Conservation (phyloP, 2,329 filamentous ascomycete species). For the Parastagonospora nodorum region DNA sequence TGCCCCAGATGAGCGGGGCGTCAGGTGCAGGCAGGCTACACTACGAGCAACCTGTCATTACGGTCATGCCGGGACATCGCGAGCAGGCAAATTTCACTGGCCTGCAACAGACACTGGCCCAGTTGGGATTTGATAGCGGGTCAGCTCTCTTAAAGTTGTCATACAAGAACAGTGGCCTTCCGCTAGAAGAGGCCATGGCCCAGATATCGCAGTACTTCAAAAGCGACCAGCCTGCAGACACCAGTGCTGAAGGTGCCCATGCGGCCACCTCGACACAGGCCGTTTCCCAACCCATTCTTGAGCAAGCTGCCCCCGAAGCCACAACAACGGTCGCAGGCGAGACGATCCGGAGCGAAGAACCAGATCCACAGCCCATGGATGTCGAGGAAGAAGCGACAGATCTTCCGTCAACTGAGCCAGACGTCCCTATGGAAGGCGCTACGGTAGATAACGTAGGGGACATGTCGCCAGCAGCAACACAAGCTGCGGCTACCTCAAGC, state of each 20-base stretch:
- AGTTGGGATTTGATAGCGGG: conserved; percentile 85
- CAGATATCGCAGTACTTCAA: conserved; percentile 80
- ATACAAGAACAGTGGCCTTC: conserved; percentile 76
- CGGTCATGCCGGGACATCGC: conserved; percentile 72
- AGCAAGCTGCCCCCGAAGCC: conserved; percentile 31
- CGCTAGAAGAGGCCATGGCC: conserved; percentile 82
- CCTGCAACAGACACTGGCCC: conserved; percentile 85
- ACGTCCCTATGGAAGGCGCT: conserved; percentile 19
- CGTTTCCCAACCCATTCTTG: conserved; percentile 27
- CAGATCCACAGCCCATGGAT: conserved; percentile 38
- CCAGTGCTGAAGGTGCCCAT: conserved; percentile 36
- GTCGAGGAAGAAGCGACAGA: conserved; percentile 26
- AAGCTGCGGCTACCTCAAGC: conserved; percentile 28
- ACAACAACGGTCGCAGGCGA: conserved; percentile 31
- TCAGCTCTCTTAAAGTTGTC: conserved; percentile 77
- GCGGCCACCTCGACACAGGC: conserved; percentile 32
- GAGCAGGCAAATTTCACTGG: conserved; percentile 78
- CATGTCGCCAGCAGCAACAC: conserved; percentile 20
- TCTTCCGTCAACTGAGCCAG: conserved; percentile 14
- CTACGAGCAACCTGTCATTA: conserved; percentile 85
- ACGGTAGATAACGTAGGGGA: conserved; percentile 21
- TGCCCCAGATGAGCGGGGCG: conserved; percentile 64
- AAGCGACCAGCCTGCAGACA: conserved; percentile 36
- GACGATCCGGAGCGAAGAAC: conserved; percentile 25
- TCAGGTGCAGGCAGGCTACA: conserved; percentile 74